A percentile compares a stretch with the other conserved stretches of the same genome.
phyloP scores from a whole-genome alignment of 164 flowering plant genomes.

The Magnolia officinalis region DNA sequence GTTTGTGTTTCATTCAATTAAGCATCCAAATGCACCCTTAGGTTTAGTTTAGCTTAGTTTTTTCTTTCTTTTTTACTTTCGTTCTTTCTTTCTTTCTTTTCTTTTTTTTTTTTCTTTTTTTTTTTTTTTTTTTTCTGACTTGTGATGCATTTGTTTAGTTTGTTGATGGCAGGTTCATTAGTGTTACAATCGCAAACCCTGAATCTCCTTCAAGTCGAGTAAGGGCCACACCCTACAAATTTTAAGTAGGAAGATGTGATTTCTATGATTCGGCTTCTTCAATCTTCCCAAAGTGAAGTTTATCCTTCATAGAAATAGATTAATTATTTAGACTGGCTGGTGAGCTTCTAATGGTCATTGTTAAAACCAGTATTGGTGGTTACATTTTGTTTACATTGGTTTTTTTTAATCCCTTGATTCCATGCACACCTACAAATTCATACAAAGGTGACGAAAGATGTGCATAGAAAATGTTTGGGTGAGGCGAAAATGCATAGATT shows the following conservation, averaged over 20 bases:
- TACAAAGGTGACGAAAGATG: no score
- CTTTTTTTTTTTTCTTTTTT: no score
- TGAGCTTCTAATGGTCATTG: background rate
- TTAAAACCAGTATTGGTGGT: background rate
- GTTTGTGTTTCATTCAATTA: no score
- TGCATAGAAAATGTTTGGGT: no score
- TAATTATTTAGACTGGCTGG: background rate
- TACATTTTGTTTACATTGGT: background rate
- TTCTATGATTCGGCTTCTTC: background rate
- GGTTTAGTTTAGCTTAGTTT: no score
- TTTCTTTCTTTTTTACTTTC: no score
- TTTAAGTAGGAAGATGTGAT: constrained; percentile 15
- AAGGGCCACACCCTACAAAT: constrained; percentile 24
- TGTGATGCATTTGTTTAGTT: constrained; percentile 24
- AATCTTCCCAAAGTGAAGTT: background rate
- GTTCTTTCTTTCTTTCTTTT: no score
- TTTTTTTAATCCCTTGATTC: background rate
- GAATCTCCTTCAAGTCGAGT: constrained; percentile 26
- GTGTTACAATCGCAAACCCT: constrained; percentile 32
- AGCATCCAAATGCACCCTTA: no score
- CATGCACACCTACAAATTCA: background rate
- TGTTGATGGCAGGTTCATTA: constrained; percentile 36
- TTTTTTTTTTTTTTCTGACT: background rate
- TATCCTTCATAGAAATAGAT: background rate
- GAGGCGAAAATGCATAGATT: no score